Conservation (phyloP, 2,329 filamentous ascomycete genomes). For the Aphanocladium album region DNA sequence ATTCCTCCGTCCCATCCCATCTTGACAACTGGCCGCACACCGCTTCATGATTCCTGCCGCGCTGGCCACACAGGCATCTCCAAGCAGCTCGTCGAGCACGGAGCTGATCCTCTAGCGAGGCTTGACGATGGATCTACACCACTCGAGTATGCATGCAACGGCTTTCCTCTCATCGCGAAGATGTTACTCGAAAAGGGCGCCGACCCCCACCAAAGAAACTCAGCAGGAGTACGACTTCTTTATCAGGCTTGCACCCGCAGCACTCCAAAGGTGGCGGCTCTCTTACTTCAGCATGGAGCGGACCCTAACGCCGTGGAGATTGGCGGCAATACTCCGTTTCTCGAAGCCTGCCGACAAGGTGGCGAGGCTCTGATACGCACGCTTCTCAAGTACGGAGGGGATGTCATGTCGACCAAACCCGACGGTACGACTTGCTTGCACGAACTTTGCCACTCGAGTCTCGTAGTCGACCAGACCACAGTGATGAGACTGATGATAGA, state of each 20-base stretch:
- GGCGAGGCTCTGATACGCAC: background rate
- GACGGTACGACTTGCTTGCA: background rate
- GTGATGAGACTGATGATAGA: background rate
- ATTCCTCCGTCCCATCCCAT: background rate
- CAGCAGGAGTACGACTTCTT: background rate
- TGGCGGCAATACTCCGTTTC: background rate
- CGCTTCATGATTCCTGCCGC: background rate
- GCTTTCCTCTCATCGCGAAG: background rate
- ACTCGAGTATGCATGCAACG: constrained; percentile 1
- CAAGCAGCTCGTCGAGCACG: background rate
- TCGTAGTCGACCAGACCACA: background rate
- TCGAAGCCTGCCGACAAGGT: background rate
- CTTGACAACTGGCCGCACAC: background rate
- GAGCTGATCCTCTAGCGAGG: background rate
- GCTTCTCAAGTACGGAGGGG: background rate
- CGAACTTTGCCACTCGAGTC: background rate
- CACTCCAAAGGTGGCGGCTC: background rate
- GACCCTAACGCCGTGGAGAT: background rate
- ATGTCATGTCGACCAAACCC: background rate
- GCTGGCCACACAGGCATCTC: background rate
- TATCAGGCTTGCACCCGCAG: background rate
- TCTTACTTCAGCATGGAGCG: background rate
- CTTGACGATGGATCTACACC: background rate
- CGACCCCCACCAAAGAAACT: background rate
- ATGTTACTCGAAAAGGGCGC: constrained; percentile 6